Evolutionary conservation across 768 basidiomycete species (phyloP).

Genomic region (Podaxis sp.): DNA sequence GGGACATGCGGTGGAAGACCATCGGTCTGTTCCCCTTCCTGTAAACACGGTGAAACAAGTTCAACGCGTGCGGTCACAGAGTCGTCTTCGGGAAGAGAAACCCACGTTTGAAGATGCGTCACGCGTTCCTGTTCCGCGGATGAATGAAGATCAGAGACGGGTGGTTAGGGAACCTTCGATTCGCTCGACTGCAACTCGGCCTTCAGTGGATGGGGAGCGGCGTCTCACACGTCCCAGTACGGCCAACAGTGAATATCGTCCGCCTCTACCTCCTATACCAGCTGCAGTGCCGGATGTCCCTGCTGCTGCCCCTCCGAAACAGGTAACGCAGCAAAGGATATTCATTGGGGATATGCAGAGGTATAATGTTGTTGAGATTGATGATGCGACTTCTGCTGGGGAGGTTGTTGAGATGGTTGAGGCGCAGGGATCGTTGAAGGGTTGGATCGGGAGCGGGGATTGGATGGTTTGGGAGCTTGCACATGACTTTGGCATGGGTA

Average conservation of each 20-base stretch:
- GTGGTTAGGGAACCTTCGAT: neutral
- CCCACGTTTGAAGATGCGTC: constrained; percentile 12
- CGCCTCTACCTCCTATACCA: constrained; percentile 16
- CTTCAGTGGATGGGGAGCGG: constrained; percentile 31
- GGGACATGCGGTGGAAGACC: constrained; percentile 32
- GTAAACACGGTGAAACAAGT: constrained; percentile 19
- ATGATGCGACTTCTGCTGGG: constrained; percentile 63
- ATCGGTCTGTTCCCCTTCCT: constrained; percentile 31
- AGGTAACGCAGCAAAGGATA: constrained; percentile 62
- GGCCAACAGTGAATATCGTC: constrained; percentile 12
- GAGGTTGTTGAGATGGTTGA: constrained; percentile 72
- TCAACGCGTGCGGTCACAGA: constrained; percentile 12
- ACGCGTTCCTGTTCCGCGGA: constrained; percentile 9
- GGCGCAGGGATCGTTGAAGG: constrained; percentile 63
- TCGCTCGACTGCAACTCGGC: constrained; percentile 20
- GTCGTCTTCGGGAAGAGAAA: constrained; percentile 13
- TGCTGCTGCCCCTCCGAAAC: constrained; percentile 26
- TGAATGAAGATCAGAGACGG: constrained; percentile 8
- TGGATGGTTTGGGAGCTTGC: constrained; percentile 94
- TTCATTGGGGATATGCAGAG: constrained; percentile 79
- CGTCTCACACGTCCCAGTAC: constrained; percentile 25
- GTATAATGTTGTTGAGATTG: constrained; percentile 73
- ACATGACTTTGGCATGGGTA: constrained; percentile 92
- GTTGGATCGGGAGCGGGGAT: constrained; percentile 55
- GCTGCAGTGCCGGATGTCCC: constrained; percentile 36